Evolutionary conservation across 73 alveolate species (phyloP).

Genomic region (Tetrahymena borealis): DNA sequence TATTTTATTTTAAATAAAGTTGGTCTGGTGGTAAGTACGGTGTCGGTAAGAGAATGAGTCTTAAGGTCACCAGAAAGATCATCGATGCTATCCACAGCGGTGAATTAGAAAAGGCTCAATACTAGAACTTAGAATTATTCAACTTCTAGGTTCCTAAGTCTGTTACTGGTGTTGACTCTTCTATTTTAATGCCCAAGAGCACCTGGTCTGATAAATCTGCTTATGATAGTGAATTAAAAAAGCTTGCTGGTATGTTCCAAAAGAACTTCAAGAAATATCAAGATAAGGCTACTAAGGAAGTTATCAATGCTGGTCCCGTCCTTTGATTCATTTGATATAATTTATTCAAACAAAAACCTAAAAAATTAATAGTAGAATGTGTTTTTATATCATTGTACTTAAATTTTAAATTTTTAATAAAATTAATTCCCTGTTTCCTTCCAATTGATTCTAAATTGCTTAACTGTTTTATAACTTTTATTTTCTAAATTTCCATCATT

Average conservation of each 20-base stretch:
- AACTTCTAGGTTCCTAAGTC: constrained; percentile 68
- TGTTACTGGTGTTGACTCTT: constrained; percentile 70
- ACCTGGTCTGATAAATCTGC: constrained; percentile 54
- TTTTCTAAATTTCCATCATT: no score
- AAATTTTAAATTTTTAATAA: not conserved
- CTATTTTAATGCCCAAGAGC: constrained; percentile 61
- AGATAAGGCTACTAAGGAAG: constrained; percentile 19
- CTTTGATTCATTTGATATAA: constrained; percentile 8
- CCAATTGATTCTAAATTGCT: not conserved
- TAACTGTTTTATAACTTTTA: no score
- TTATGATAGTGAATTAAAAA: constrained; percentile 7
- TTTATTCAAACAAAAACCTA: not conserved
- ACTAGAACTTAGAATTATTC: constrained; percentile 54
- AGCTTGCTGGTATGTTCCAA: constrained; percentile 14
- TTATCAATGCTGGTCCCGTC: constrained; percentile 21
- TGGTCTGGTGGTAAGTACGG: constrained; percentile 97
- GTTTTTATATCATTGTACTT: not conserved
- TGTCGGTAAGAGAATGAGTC: constrained; percentile 83
- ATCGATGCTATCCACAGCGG: constrained; percentile 92
- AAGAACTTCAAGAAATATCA: constrained; percentile 18
- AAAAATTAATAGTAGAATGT: not conserved
- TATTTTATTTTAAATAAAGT: not conserved
- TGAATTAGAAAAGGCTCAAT: constrained; percentile 61
- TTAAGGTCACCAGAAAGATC: constrained; percentile 78
- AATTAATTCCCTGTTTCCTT: not conserved